Evolutionary conservation across 192 early-diverging fungal genomes (phyloP).

Genomic region (Coemansia sp.): DNA sequence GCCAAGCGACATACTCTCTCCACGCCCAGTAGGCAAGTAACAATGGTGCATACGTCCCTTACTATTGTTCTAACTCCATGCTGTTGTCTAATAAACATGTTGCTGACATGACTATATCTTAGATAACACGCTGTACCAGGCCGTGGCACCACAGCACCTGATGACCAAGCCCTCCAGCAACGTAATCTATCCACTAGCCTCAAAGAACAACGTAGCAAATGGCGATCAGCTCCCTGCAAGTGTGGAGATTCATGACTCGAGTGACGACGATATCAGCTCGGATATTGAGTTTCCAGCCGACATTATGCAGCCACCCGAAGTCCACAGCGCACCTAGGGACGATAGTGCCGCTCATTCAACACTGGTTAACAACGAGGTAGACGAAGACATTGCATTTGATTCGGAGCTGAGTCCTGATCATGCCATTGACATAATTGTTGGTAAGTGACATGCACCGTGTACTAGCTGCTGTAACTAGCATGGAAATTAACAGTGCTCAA

Average conservation of each 20-base stretch:
- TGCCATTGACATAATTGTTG: conserved; percentile 26
- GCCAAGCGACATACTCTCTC: neutral
- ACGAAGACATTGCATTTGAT: conserved; percentile 18
- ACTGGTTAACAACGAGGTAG: neutral
- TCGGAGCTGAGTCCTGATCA: conserved; percentile 14
- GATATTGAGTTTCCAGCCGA: conserved; percentile 29
- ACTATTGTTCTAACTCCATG: neutral
- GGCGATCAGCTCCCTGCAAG: neutral
- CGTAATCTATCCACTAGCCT: neutral
- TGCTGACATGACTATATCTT: neutral
- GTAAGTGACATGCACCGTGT: conserved; percentile 1
- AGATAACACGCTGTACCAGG: neutral
- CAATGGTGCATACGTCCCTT: neutral
- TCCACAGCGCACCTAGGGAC: neutral
- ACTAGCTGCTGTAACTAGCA: neutral
- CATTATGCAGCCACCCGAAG: neutral
- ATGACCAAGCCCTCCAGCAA: neutral
- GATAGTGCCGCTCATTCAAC: neutral
- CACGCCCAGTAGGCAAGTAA: neutral
- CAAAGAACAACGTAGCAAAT: neutral
- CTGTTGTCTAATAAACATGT: neutral
- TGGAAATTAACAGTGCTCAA: neutral
- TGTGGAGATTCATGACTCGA: conserved; percentile 34
- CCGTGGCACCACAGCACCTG: neutral
- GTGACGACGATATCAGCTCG: conserved; percentile 24